phyloP scores from a whole-genome alignment of 2,329 filamentous ascomycete species.

The Penicillium brasilianum region DNA sequence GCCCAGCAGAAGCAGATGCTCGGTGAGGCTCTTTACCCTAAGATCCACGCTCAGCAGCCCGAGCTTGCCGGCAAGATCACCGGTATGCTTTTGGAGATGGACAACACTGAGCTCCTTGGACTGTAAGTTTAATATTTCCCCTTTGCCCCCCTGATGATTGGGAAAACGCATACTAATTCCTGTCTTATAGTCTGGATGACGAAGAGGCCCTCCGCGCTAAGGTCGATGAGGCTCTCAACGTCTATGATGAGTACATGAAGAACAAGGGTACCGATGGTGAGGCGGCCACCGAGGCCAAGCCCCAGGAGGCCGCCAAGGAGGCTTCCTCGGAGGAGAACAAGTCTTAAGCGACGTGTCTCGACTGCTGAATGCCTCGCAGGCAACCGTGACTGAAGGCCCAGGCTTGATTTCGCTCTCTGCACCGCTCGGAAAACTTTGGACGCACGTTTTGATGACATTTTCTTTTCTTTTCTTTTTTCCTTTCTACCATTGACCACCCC shows the following conservation, averaged over 20 bases:
- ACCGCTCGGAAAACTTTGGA: conserved; percentile 39
- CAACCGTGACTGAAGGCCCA: conserved; percentile 11
- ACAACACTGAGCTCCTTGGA: conserved; percentile 89
- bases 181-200: conserved; percentile 75
- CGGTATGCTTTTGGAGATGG: conserved; percentile 99
- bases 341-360: conserved; percentile 40
- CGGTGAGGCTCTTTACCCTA: conserved; percentile 96
- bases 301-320: conserved; percentile 52
- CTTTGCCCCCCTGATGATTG: not conserved
- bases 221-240: conserved; percentile 94
- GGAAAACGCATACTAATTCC: conserved; percentile 5
- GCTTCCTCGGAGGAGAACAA: conserved; percentile 47
- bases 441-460: conserved; percentile 45
- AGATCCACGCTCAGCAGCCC: conserved; percentile 93
- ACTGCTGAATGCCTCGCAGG: conserved; percentile 24
- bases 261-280: conserved; percentile 63
- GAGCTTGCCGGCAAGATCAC: conserved; percentile 99
- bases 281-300: conserved; percentile 50
- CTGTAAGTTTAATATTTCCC: conserved; percentile 70
- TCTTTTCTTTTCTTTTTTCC: conserved; percentile 32
- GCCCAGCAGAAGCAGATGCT: conserved; percentile 98
- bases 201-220: conserved; percentile 87
- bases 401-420: conserved; percentile 21
- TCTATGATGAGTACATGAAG: conserved; percentile 99
- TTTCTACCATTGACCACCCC: conserved; percentile 27